A percentile compares a stretch with the other conserved stretches of the same genome.
Evolutionary conservation across 768 basidiomycete species (phyloP).

Genomic region (Russula sp.): DNA sequence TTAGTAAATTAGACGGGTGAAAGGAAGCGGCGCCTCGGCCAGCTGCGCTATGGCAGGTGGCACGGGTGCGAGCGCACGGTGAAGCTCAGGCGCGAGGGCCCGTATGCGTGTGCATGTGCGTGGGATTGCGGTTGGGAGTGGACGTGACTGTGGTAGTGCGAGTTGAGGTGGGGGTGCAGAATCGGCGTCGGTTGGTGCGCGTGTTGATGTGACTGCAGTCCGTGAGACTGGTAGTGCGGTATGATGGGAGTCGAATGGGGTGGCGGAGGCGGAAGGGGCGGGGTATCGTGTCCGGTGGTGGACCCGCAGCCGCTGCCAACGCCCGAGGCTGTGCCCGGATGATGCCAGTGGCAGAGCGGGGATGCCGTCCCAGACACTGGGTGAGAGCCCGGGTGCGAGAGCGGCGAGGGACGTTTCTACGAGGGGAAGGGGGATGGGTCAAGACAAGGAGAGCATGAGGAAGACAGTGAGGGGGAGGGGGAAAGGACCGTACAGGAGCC

Average conservation of each 20-base stretch:
- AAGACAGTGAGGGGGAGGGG: too few relatives aligned
- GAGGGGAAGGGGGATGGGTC: slow-evolving; percentile 5
- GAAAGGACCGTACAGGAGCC: slow-evolving; percentile 40
- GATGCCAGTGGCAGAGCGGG: slow-evolving; percentile 35
- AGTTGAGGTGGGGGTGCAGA: neutral
- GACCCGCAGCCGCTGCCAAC: neutral
- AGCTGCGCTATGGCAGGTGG: slow-evolving; percentile 12
- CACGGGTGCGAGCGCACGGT: slow-evolving; percentile 28
- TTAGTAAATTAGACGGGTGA: slow-evolving; percentile 1
- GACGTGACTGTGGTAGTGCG: neutral
- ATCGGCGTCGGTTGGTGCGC: slow-evolving; percentile 6
- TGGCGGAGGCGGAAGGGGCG: slow-evolving; percentile 16
- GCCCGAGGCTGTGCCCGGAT: slow-evolving; percentile 12
- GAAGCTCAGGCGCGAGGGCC: slow-evolving; percentile 34
- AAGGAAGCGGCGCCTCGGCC: slow-evolving; percentile 13
- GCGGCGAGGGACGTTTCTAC: slow-evolving; percentile 42
- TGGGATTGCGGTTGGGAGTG: slow-evolving; percentile 21
- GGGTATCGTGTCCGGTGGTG: slow-evolving; percentile 4
- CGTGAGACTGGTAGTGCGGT: neutral
- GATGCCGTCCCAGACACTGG: slow-evolving; percentile 47
- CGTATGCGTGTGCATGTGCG: slow-evolving; percentile 21
- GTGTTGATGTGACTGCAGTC: neutral
- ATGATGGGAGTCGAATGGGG: slow-evolving; percentile 23
- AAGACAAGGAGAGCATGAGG: slow-evolving; percentile 3
- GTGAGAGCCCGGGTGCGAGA: slow-evolving; percentile 33